Percentiles rank a stretch among this genome's conserved stretches.
Evolutionary conservation across 2,329 filamentous ascomycete genomes (phyloP).

Genomic region (Exophiala phaeomuriformis): DNA sequence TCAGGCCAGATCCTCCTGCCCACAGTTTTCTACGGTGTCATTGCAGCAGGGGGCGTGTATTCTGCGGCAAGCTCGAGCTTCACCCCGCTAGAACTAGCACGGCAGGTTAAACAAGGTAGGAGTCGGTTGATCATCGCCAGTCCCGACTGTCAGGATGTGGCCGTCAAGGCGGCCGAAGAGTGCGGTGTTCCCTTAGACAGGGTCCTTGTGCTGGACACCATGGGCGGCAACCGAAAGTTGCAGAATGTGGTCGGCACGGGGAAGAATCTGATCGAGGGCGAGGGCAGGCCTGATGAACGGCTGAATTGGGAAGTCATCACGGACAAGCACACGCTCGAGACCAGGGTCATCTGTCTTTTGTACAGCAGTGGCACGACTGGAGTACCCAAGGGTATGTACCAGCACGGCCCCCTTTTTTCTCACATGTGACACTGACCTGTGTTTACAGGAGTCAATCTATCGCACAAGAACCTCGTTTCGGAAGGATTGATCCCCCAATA

Average conservation of each 20-base stretch:
- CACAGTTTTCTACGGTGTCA: conserved; percentile 48
- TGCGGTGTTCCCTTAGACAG: conserved; percentile 41
- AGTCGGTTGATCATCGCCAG: conserved; percentile 40
- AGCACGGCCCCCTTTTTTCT: neutral
- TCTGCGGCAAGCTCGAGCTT: conserved; percentile 32
- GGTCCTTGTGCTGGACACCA: conserved; percentile 47
- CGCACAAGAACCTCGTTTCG: conserved; percentile 39
- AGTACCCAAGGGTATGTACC: conserved; percentile 26
- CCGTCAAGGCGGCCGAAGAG: conserved; percentile 45
- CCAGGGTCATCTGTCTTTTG: conserved; percentile 36
- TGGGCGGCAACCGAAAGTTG: conserved; percentile 33
- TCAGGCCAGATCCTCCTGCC: conserved; percentile 52
- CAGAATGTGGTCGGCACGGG: conserved; percentile 9
- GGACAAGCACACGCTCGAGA: conserved; percentile 41
- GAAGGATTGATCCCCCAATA: conserved; percentile 31
- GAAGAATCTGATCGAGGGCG: conserved; percentile 13
- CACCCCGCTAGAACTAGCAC: conserved; percentile 15
- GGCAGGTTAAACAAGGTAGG: conserved; percentile 21
- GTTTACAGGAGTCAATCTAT: conserved; percentile 33
- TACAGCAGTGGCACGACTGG: conserved; percentile 33
- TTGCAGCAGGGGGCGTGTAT: conserved; percentile 55
- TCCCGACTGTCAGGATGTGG: conserved; percentile 43
- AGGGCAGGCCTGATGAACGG: conserved; percentile 23
- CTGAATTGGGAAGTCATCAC: conserved; percentile 51
- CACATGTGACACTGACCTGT: neutral